These are phyloP conservation scores for Leishmania tarentolae DNA, from an alignment of 208 protist genomes.

Conservation along the genomic window DNA sequence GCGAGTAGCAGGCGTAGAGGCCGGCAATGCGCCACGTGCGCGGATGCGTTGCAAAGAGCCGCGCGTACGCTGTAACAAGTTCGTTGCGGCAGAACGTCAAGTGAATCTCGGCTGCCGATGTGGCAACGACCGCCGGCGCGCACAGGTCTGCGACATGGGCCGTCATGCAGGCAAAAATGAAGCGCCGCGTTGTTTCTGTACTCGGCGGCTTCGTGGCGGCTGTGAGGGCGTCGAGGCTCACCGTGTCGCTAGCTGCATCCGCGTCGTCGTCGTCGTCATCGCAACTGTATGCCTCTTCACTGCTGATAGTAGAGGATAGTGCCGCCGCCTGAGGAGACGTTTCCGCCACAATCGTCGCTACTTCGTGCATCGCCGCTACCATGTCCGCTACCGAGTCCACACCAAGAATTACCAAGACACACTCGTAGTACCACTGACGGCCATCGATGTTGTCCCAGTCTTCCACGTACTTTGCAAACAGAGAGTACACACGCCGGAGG, in stretches of 20 bases:
- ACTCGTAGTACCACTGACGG: conserved; percentile 52
- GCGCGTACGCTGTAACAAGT: conserved; percentile 48
- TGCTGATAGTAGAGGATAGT: background rate
- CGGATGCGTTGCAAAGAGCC: conserved; percentile 45
- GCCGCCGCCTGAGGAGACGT: background rate
- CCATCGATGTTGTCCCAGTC: conserved; percentile 20
- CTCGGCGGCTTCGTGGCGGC: background rate
- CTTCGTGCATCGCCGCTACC: conserved; percentile 38
- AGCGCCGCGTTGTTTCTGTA: conserved; percentile 29
- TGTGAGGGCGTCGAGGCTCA: conserved; percentile 12
- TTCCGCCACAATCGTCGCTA: background rate
- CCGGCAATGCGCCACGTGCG: conserved; percentile 64
- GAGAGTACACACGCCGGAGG: conserved; percentile 41
- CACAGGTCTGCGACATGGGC: conserved; percentile 84
- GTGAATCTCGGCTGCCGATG: conserved; percentile 39
- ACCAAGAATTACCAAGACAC: conserved; percentile 41
- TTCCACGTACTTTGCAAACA: conserved; percentile 21
- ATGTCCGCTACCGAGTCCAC: conserved; percentile 43
- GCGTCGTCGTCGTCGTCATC: conserved; percentile 22
- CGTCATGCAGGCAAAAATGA: conserved; percentile 61
- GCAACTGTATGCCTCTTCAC: conserved; percentile 1
- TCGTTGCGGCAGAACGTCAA: conserved; percentile 70
- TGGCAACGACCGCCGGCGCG: conserved; percentile 38
- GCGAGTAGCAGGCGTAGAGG: conserved; percentile 71
- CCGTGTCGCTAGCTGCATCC: conserved; percentile 29